A percentile compares a stretch with the other conserved stretches of the same genome.
These are phyloP conservation scores for Fusarium sp. DNA, from an alignment of 2,329 filamentous ascomycete species.

Conservation along the genomic window DNA sequence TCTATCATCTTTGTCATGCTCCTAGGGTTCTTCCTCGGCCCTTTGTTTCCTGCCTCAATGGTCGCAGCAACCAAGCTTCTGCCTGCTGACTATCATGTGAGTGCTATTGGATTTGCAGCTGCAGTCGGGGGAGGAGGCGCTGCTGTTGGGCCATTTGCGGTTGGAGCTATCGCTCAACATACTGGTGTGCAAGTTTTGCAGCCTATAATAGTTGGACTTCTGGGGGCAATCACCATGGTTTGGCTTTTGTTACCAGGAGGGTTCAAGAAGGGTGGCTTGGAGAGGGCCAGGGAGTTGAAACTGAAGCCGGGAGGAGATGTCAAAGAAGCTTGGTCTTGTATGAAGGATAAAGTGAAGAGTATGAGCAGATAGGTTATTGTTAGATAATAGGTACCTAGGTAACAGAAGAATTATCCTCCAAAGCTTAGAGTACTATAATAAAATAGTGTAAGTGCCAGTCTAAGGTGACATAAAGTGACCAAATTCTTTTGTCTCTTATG, in stretches of 20 bases:
- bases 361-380: not conserved
- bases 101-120: conserved; percentile 82
- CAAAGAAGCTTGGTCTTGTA: conserved; percentile 29
- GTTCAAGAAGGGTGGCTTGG: conserved; percentile 54
- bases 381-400: no score
- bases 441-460: no score
- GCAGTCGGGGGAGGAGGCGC: conserved; percentile 81
- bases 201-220: conserved; percentile 63
- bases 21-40: conserved; percentile 83
- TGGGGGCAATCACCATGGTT: conserved; percentile 57
- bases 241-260: conserved; percentile 60
- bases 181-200: conserved; percentile 68
- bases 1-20: conserved; percentile 77
- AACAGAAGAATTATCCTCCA: no score
- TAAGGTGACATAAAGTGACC: no score
- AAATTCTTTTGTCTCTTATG: no score
- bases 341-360: conserved; percentile 11
- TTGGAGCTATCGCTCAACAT: conserved; percentile 73
- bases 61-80: conserved; percentile 80
- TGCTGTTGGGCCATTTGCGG: conserved; percentile 72
- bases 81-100: conserved; percentile 78
- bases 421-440: no score
- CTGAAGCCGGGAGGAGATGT: conserved; percentile 52
- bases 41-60: conserved; percentile 80
- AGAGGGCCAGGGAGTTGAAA: conserved; percentile 52